Percentiles rank a stretch among this genome's conserved stretches.
Evolutionary conservation across 768 basidiomycete species (phyloP).

Genomic region (Tulasnella sp.): DNA sequence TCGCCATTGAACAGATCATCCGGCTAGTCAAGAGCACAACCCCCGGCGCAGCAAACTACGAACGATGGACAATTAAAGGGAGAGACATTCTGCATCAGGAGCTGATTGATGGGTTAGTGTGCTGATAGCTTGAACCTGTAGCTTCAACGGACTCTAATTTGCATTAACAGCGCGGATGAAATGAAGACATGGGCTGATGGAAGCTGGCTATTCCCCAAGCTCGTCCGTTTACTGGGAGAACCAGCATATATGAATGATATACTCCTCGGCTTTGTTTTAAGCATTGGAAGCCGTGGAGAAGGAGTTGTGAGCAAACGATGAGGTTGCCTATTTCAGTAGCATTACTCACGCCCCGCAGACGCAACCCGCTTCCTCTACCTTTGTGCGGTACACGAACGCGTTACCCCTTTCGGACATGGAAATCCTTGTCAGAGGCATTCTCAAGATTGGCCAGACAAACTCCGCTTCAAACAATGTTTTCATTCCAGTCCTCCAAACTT

Average conservation of each 20-base stretch:
- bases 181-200: constrained; percentile 64
- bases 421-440: constrained; percentile 55
- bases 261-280: constrained; percentile 69
- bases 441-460: constrained; percentile 53
- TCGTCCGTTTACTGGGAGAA: constrained; percentile 61
- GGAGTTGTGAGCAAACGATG: constrained; percentile 60
- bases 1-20: constrained; percentile 62
- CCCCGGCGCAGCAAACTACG: constrained; percentile 38
- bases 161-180: constrained; percentile 39
- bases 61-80: constrained; percentile 54
- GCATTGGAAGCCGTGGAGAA: constrained; percentile 78
- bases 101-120: constrained; percentile 52
- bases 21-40: constrained; percentile 46
- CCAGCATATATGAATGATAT: constrained; percentile 58
- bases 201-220: constrained; percentile 69
- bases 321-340: not conserved
- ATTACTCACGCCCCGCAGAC: constrained; percentile 47
- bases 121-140: constrained; percentile 6
- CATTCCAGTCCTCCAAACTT: constrained; percentile 75
- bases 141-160: constrained; percentile 4
- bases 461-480: constrained; percentile 65
- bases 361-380: constrained; percentile 59
- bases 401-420: constrained; percentile 46
- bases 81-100: constrained; percentile 45
- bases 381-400: constrained; percentile 54